Evolutionary conservation across 169 alveolate genomes (phyloP), one percentile per base, ranked within the genome.

Genomic region (Babesia ovata): DNA sequence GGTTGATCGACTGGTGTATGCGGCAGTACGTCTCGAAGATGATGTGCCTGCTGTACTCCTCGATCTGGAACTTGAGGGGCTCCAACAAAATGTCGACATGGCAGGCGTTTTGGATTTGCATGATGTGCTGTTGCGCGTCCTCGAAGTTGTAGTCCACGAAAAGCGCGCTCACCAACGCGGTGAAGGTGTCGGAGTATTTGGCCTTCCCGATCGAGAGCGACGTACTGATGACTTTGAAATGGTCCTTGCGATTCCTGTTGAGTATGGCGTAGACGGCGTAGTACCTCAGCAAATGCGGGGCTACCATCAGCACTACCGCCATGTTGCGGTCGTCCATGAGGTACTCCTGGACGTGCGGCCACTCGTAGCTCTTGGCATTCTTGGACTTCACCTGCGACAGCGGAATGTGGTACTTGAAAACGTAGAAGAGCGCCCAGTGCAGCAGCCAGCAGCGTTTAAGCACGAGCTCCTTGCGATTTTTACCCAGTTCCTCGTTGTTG

Each of bases 21-120:
- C 97, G 92, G 73, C 97, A 94, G 86, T 94, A 94, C 13, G 95
- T 93, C 72, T 94, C 97, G 73, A 94, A 94, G 46, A 94, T 93
- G 42, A 93, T 90, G 60, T 91, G 92, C 33, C 96, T 61, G 42
- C 96, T 84, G 67, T 90, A 86, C 67, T 93, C 97, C 81, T 94
- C 96, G 39, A 94, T 92, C 52, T 85, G 92, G 45, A 84, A 92
- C 90, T 91, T 94, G 63, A 93, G 83, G 28, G 94, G 95, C 74
- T 85, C 84, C 59, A 94, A 81, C 63, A 94, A 92, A 45, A 88
- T 85, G 78, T 94, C 97, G 36, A 70, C 48, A 52, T 76, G 87
- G 46, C 92, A 92, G 21, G 84, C 85, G 59, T 81, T 70, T 0
- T 92, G 89, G 16, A 92, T 86, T 52, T 76, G 77, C 28, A 93